A percentile compares a stretch with the other conserved stretches of the same genome.
phyloP scores from a whole-genome alignment of 2,329 filamentous ascomycete genomes.

The Huntiella bhutanensis region DNA sequence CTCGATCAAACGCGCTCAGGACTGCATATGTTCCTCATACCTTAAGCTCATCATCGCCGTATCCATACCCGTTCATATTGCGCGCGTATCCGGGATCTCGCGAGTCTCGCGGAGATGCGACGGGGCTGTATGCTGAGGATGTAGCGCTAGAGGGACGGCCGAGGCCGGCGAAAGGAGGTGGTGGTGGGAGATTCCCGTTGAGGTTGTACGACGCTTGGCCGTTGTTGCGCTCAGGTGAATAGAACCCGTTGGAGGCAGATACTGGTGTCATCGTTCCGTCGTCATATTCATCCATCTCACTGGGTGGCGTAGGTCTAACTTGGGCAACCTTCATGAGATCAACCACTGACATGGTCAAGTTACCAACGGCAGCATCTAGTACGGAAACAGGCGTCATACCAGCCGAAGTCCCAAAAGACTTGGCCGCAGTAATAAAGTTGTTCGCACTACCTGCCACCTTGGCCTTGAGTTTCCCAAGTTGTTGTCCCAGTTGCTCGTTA shows the following conservation, averaged over 20 bases:
- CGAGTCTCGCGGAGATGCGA: conserved; percentile 48
- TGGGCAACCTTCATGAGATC: conserved; percentile 72
- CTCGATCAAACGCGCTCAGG: conserved; percentile 3
- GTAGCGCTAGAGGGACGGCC: conserved; percentile 42
- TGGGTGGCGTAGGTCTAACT: conserved; percentile 55
- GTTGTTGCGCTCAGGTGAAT: conserved; percentile 30
- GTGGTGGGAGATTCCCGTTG: conserved; percentile 23
- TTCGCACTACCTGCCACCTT: conserved; percentile 87
- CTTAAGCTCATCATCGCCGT: conserved; percentile 11
- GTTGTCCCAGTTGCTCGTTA: conserved; percentile 34
- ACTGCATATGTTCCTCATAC: conserved; percentile 6
- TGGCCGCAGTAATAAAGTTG: conserved; percentile 83
- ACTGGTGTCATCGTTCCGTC: conserved; percentile 46
- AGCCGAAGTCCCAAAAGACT: conserved; percentile 67
- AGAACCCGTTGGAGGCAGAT: conserved; percentile 45
- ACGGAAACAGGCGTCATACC: conserved; percentile 86
- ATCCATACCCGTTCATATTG: conserved; percentile 7
- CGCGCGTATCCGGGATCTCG: conserved; percentile 18
- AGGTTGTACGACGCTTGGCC: not conserved
- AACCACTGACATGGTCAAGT: conserved; percentile 69
- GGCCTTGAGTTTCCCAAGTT: conserved; percentile 53
- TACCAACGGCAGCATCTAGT: conserved; percentile 79
- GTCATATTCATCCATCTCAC: conserved; percentile 62
- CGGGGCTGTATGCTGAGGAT: conserved; percentile 57
- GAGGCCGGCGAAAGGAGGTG: conserved; percentile 38